Conservation (phyloP, 495 filamentous ascomycete genomes). For the Penicillium fimorum region DNA sequence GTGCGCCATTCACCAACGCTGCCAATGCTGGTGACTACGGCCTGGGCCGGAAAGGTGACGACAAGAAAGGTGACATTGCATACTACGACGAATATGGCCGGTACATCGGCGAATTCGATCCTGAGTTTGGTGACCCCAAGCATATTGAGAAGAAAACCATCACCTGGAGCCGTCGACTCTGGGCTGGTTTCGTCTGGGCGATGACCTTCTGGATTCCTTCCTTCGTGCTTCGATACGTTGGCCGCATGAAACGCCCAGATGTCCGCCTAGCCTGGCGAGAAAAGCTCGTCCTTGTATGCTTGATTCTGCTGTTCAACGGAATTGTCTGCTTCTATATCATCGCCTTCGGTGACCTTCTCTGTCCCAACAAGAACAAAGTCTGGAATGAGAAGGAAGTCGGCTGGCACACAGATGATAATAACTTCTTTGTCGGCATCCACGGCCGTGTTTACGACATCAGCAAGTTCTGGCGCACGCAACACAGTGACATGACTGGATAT, state of each 20-base stretch:
- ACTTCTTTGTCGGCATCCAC: constrained; percentile 86
- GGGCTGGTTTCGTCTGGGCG: constrained; percentile 80
- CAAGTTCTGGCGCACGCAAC: constrained; percentile 79
- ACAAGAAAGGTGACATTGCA: constrained; percentile 62
- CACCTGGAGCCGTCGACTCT: constrained; percentile 62
- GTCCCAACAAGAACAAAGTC: constrained; percentile 87
- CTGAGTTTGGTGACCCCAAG: constrained; percentile 72
- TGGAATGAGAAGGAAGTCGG: constrained; percentile 74
- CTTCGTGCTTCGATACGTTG: constrained; percentile 71
- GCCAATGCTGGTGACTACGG: constrained; percentile 72
- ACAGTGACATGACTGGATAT: constrained; percentile 62
- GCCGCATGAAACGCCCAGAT: constrained; percentile 96
- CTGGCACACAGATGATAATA: constrained; percentile 65
- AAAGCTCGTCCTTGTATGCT: constrained; percentile 75
- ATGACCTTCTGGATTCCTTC: constrained; percentile 96
- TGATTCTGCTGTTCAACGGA: constrained; percentile 83
- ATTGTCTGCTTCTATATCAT: constrained; percentile 91
- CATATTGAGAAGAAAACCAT: constrained; percentile 70
- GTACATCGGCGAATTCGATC: constrained; percentile 62
- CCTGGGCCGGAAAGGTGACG: constrained; percentile 81
- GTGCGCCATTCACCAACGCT: constrained; percentile 57
- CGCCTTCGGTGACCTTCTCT: constrained; percentile 77
- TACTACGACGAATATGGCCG: constrained; percentile 61
- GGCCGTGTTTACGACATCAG: constrained; percentile 91
- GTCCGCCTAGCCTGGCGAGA: constrained; percentile 97